Base-by-base conservation (phyloP, 257 asterid species). In the Nicotiana otophora region DNA sequence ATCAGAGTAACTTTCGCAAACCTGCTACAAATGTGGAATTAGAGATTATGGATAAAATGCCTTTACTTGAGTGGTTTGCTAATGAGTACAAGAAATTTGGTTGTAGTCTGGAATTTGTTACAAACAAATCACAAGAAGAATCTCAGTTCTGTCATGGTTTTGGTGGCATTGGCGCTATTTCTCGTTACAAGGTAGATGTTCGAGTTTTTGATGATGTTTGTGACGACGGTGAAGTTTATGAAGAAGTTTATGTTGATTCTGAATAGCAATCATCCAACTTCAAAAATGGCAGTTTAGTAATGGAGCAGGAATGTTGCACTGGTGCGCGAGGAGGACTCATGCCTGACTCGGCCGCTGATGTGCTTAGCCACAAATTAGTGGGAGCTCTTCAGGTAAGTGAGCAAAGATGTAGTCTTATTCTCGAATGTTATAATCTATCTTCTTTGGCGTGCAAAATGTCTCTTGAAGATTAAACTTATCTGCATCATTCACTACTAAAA, bases 61-160 rank as follows among this genome's bases (percentile, higher is more conserved):
- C 82, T 4, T 62, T 86, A 72, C 83, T 86, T 1, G 89, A 84
- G 36, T 84, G 85, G 82, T 82, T 86, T 15, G 82, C 87, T 11
- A 79, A 69, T 10, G 89, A 81, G 77, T 84, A 86, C 15, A 69
- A 55, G 64, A 78, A 53, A 4, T 86, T 87, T 72, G 89, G 89
- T 82, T 87, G 89, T 67, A 70, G 84, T 15, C 82, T 87, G 30
- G 86, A 84, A 16, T 84, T 86, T 34, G 87, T 86, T 20, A 83
- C 89, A 19, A 81, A 86, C 19, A 86, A 86, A 63, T 86, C 89
- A 0, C 87, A 84, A 72, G 89, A 84, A 55, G 87, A 84, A 8
- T 86, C 86, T 82, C 87, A 79, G 85, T 86, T 86, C 81, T 86
- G 89, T 68, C 64, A 85, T 51, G 89, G 89, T 28, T 86, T 83